Conservation (phyloP, 495 filamentous ascomycete species). For the Daldinia concentrica region DNA sequence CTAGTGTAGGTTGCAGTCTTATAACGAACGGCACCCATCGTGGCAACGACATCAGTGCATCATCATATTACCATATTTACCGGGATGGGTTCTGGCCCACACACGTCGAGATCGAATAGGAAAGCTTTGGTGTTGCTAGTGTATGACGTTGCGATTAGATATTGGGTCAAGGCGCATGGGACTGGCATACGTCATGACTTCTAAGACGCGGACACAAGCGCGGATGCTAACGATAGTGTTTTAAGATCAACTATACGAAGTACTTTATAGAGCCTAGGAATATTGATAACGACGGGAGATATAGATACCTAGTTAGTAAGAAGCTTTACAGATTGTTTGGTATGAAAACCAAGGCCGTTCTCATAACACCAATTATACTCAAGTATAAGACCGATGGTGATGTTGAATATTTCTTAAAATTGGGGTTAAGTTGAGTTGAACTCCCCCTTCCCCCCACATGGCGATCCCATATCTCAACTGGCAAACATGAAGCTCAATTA, state of each 20-base stretch:
- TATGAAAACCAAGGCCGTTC: too few species aligned
- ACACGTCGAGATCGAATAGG: background rate
- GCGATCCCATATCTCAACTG: too few species aligned
- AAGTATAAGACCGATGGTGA: too few species aligned
- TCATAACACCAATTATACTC: too few species aligned
- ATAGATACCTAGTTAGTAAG: background rate
- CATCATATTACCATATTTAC: conserved; percentile 20
- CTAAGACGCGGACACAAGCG: background rate
- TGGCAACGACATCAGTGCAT: conserved; percentile 34
- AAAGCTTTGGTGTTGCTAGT: conserved; percentile 1
- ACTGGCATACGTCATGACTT: conserved; percentile 36
- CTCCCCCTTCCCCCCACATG: too few species aligned
- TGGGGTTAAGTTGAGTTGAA: too few species aligned
- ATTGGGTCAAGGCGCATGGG: background rate
- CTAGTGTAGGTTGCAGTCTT: background rate
- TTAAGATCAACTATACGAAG: too few species aligned
- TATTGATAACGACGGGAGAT: background rate
- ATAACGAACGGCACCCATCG: background rate
- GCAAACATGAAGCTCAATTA: too few species aligned
- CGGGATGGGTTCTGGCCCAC: conserved; percentile 3
- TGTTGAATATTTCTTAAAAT: too few species aligned
- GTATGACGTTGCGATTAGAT: conserved; percentile 37
- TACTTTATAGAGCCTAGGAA: background rate
- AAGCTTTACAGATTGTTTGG: too few species aligned
- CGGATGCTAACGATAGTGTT: background rate